Evolutionary conservation across 1,139 yeast species (phyloP), one percentile per base, ranked within the genome.

Genomic region (Magnusiomyces tetraspermus): DNA sequence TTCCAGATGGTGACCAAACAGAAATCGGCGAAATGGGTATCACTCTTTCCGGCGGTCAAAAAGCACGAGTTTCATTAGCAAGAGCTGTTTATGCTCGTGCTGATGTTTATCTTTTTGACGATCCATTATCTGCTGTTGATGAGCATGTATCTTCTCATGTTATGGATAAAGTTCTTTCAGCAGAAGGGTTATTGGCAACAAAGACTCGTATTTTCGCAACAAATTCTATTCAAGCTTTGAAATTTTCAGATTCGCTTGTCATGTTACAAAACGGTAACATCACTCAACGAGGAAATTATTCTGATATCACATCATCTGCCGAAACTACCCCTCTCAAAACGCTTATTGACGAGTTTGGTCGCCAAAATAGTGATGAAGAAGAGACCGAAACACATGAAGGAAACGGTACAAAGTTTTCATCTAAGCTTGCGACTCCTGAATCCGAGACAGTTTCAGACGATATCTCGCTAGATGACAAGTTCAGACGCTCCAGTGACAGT

Each of bases 11-110:
- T 22, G 96, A 87, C 64, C 78, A 74, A 50, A 86, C 96, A 1
- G 79, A 84, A 59, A 95, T 88, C 53, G 96, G 96, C 51, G 96
- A 88, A 67, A 85, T 86, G 63, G 96, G 96, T 53, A 86, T 88
- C 51, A 82, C 95, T 1, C 74, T 88, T 52, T 84, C 94, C 22
- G 96, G 96, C 50, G 96, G 96, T 23, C 96, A 88, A 67, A 88
- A 86, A 71, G 95, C 96, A 0, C 78, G 96, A 63, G 76, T 88
- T 33, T 79, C 92, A 11, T 73, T 88, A 52, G 96, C 96, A 0
- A 77, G 96, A 63, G 95, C 96, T 1, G 94, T 88, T 1, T 88
- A 87, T 63, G 77, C 94, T 5, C 75, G 95, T 52, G 85, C 95
- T 0, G 96, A 88, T 64, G 76, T 88, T 21, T 85, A 84, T 61